Base-by-base conservation (phyloP, 2,329 filamentous ascomycete species). In the Cytospora leucostoma region DNA sequence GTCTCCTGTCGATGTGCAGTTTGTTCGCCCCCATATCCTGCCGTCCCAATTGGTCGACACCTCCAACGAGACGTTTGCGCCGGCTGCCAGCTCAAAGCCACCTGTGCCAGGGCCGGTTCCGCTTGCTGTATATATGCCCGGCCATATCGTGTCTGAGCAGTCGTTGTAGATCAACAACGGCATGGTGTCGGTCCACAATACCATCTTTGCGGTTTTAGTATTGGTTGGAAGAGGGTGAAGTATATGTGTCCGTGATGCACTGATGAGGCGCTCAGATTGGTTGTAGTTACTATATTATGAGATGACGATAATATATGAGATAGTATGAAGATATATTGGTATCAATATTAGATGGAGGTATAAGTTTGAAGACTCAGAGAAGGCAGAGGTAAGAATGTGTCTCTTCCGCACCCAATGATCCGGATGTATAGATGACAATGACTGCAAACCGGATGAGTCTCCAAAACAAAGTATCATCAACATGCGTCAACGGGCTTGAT, bases 11-110 rank as follows among this genome's bases (percentile, higher is more conserved):
- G 93, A 92, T 47, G 84, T 90, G 77, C 92, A 96, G 72, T 95
- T 95, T 19, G 91, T 94, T 60, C 92, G 82, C 13, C 88, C 92
- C 92, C 91, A 95, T 34, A 95, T 80, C 60, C 92, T 85, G 11
- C 92, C 92, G 72, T 91, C 88, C 92, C 91, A 96, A 68, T 92
- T 85, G 56, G 83, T 79, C 12, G 87, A 84, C 32, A 95, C 90
- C 59, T 82, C 86, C 65, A 93, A 78, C 50, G 83, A 82, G 65
- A 75, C 84, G 60, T 82, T 86, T 38, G 82, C 77, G 52, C 88
- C 86, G 3, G 84, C 73, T 1, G 75, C 71, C 40, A 94, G 81
- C 70, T 86, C 82, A 71, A 94, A 95, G 10, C 91, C 92, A 21
- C 84, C 86, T 12, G 79, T 81, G 3, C 81, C 80, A 7, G 91